A percentile compares a stretch with the other conserved stretches of the same genome.
Conservation (phyloP, 2,329 filamentous ascomycete species). For the Apiospora rasikravindrae region DNA sequence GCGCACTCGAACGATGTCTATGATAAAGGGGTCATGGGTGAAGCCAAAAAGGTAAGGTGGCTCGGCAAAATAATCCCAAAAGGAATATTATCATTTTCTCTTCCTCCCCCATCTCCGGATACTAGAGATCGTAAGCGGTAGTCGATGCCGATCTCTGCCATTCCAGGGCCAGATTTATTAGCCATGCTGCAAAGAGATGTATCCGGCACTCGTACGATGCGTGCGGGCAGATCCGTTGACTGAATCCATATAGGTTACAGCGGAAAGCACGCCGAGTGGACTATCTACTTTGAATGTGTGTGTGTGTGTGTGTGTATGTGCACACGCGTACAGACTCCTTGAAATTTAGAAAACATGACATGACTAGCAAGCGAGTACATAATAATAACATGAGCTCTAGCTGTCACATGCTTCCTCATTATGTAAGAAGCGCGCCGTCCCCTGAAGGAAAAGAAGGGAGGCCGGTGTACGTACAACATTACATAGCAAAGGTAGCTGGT, state of each 20-base stretch:
- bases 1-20: neutral
- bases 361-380: neutral
- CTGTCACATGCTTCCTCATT: neutral
- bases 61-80: neutral
- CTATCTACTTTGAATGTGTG: neutral
- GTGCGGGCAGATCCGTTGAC: neutral
- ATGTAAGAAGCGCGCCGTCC: neutral
- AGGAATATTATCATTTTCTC: neutral
- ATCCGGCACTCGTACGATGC: neutral
- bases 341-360: neutral
- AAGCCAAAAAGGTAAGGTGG: neutral
- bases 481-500: neutral
- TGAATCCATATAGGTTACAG: neutral
- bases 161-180: neutral
- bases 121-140: neutral
- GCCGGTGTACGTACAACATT: neutral
- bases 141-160: neutral
- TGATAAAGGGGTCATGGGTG: neutral
- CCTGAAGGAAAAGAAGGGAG: neutral
- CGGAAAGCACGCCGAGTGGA: neutral
- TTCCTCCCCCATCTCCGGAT: neutral
- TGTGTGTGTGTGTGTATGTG: neutral
- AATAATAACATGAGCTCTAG: neutral
- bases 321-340: neutral
- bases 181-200: neutral